Percentiles rank a stretch among this genome's conserved stretches.
These are phyloP conservation scores for Candida easanensis DNA, from an alignment of 805 yeast species.

Conservation along the genomic window DNA sequence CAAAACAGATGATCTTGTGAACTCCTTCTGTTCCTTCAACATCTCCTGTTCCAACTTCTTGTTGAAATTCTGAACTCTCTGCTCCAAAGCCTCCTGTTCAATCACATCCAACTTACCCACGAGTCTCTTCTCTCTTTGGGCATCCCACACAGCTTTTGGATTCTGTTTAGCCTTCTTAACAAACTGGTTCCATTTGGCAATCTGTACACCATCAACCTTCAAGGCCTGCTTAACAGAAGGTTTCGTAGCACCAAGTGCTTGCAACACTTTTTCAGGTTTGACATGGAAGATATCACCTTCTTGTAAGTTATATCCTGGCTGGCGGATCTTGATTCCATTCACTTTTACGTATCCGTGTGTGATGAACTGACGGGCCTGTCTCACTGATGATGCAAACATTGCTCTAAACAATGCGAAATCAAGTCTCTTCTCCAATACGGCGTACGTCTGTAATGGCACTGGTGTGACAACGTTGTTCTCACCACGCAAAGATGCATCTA, in stretches of 20 bases:
- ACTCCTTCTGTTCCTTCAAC: slow-evolving; percentile 22
- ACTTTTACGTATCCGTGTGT: slow-evolving; percentile 79
- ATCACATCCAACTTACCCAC: slow-evolving; percentile 23
- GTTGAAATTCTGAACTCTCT: slow-evolving; percentile 17
- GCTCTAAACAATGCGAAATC: slow-evolving; percentile 90
- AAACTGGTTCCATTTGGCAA: slow-evolving; percentile 71
- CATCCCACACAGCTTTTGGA: slow-evolving; percentile 40
- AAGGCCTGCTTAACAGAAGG: slow-evolving; percentile 71
- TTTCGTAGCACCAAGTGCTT: slow-evolving; percentile 81
- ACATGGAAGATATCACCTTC: slow-evolving; percentile 89
- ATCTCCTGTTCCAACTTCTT: slow-evolving; percentile 19
- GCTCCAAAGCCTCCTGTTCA: slow-evolving; percentile 20
- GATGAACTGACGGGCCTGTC: slow-evolving; percentile 92
- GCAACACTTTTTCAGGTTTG: slow-evolving; percentile 78
- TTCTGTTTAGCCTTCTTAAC: slow-evolving; percentile 52
- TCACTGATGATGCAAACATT: slow-evolving; percentile 86
- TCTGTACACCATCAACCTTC: slow-evolving; percentile 68
- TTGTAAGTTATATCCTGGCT: slow-evolving; percentile 73
- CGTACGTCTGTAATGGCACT: slow-evolving; percentile 82
- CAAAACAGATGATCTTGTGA: slow-evolving; percentile 22
- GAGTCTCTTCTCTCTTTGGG: slow-evolving; percentile 37
- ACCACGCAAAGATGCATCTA: slow-evolving; percentile 76
- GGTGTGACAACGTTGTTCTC: slow-evolving; percentile 64
- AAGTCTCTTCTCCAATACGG: slow-evolving; percentile 81
- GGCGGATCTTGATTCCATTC: slow-evolving; percentile 74